phyloP scores from a whole-genome alignment of 441 rosid genomes.

The Erodium trifolium region DNA sequence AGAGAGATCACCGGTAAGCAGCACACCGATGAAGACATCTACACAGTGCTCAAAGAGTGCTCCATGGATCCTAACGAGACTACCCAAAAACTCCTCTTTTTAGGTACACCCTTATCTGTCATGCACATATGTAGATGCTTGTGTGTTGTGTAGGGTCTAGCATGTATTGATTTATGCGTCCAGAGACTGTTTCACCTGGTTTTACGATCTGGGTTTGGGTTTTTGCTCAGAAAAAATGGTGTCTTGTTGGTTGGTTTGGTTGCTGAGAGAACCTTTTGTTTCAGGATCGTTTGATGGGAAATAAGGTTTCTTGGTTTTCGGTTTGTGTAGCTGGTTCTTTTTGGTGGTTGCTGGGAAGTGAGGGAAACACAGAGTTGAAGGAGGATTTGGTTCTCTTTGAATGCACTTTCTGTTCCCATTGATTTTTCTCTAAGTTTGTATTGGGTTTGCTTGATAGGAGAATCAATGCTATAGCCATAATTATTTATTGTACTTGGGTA shows the following conservation, averaged over 20 bases:
- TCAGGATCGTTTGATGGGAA: neutral
- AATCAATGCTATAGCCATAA: neutral
- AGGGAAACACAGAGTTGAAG: neutral
- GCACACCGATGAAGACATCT: slow-evolving; percentile 79
- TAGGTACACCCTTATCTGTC: slow-evolving; percentile 35
- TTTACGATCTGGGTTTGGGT: slow-evolving; percentile 14
- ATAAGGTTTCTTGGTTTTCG: neutral
- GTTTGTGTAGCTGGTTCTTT: too few relatives aligned
- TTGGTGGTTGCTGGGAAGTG: neutral
- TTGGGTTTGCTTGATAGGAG: neutral
- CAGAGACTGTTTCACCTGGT: neutral
- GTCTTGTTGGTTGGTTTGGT: slow-evolving; percentile 12
- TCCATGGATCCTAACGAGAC: slow-evolving; percentile 24
- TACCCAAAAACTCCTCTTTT: slow-evolving; percentile 57
- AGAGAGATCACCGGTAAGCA: slow-evolving; percentile 73
- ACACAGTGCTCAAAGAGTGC: slow-evolving; percentile 55
- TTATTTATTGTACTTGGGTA: neutral
- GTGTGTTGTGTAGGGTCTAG: neutral
- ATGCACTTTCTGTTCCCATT: neutral
- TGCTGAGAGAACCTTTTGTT: neutral
- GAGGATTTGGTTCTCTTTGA: neutral
- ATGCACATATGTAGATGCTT: too few relatives aligned
- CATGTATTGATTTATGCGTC: slow-evolving; percentile 5
- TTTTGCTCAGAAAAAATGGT: slow-evolving; percentile 5
- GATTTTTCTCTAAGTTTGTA: neutral